Evolutionary conservation across 139 green algal genomes (phyloP).

Genomic region (Chlorella sp.): DNA sequence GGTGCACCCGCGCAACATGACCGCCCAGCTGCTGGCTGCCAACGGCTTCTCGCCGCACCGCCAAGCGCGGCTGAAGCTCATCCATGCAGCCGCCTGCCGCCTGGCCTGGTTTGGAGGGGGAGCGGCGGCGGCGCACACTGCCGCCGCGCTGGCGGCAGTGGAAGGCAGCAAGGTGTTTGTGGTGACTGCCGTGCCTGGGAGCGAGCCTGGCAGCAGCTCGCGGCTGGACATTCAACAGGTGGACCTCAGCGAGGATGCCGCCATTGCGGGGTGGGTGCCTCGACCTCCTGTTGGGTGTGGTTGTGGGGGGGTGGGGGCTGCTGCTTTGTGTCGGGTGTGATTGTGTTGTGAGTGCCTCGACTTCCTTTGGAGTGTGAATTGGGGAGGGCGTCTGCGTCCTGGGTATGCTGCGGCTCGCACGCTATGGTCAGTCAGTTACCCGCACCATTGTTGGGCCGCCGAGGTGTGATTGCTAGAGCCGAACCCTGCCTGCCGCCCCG

Average conservation of each 20-base stretch:
- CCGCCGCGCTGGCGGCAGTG: neutral
- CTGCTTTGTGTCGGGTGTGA: too few relatives aligned
- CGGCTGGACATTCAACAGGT: conserved; percentile 3
- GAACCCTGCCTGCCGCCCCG: neutral
- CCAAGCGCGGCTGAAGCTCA: neutral
- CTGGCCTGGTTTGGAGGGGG: neutral
- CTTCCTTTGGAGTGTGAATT: too few relatives aligned
- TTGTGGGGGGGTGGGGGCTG: too few relatives aligned
- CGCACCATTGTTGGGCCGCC: too few relatives aligned
- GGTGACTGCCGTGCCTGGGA: neutral
- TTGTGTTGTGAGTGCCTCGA: too few relatives aligned
- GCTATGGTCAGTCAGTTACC: too few relatives aligned
- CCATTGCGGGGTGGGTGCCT: neutral
- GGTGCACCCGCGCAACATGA: neutral
- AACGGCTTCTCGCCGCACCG: conserved; percentile 2
- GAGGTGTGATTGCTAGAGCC: too few relatives aligned
- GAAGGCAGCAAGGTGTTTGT: neutral
- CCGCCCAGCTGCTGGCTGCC: neutral
- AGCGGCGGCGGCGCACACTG: too few relatives aligned
- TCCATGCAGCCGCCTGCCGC: neutral
- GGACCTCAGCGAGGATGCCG: neutral
- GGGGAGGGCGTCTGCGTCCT: too few relatives aligned
- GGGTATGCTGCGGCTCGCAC: too few relatives aligned
- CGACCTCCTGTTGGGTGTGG: too few relatives aligned
- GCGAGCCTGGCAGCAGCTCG: neutral